Base-by-base conservation (phyloP, 148 eudicot species). In the Bassia scoparia region DNA sequence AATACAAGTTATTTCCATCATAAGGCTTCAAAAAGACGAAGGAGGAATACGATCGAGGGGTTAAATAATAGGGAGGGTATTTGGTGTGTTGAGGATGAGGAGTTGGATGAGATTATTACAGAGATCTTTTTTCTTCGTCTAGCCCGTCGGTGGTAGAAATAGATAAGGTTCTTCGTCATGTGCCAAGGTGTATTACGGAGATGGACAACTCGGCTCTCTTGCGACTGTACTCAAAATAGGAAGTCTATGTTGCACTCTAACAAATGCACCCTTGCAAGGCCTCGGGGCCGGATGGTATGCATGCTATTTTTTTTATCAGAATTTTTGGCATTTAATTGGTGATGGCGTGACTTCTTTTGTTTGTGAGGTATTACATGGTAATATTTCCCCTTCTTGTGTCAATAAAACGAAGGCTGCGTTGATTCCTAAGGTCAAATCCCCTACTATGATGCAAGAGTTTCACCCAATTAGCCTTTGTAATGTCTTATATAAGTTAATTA, bases 251-350 rank as follows among this genome's bases (percentile, higher is more conserved):
- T 1, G 71, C 71, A 1, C 17, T 68, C 0, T 9, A 7, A 0
- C 26, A 49, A 18, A 49, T 68, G 59, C 26, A 30, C 1, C 71
- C 59, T 0, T 27, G 29, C 0, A 68, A 68, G 17, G 59, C 71
- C 0, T 59, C 59, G 7, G 58, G 71, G 0, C 71, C 27, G 8
- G 71, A 68, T 31, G 59, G 59, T 5, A 30, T 50, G 26, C 50
- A 68, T 21, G 41, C 71, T 7, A 2, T 50, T 7, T 68, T 7
- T 68, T 68, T 21, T 68, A 38, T 31, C 71, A 68, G 21, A 49
- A 18, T 0, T 54, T 29, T 20, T 68, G 71, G 59, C 1, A 4
- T 10, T 20, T 30, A 6, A n/a, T 68, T 1, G 59, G 59, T 0
- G 41, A 50, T 5, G 59, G 50, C 10, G 23, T 50, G 4, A 27